These are phyloP conservation scores for Knufia fluminis DNA, from an alignment of 2,329 filamentous ascomycete genomes.

Conservation along the genomic window DNA sequence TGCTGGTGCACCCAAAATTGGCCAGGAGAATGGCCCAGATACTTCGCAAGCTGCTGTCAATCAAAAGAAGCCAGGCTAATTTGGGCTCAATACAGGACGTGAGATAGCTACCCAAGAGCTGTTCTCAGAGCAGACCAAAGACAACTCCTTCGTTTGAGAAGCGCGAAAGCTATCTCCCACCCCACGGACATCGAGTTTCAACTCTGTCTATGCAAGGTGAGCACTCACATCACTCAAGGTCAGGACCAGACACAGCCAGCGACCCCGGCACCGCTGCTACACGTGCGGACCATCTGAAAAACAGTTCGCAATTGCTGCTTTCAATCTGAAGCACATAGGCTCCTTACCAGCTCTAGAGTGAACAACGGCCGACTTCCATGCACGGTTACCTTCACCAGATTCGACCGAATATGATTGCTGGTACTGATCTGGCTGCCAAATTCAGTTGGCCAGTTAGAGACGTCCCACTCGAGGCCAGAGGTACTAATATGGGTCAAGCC, in stretches of 20 bases:
- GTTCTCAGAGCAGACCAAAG: background rate
- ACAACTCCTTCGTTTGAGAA: background rate
- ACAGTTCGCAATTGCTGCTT: background rate
- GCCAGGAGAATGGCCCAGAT: background rate
- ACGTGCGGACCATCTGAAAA: background rate
- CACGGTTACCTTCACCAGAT: conserved; percentile 46
- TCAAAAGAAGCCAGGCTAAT: conserved; percentile 23
- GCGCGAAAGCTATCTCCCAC: background rate
- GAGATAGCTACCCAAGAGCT: background rate
- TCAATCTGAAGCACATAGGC: conserved; percentile 20
- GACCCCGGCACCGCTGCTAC: background rate
- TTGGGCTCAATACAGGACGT: conserved; percentile 10
- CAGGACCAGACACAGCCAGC: background rate
- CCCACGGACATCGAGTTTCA: background rate
- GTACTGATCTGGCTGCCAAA: conserved; percentile 68
- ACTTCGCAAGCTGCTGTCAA: background rate
- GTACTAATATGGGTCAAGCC: conserved; percentile 73
- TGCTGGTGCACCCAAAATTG: background rate
- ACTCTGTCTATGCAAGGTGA: background rate
- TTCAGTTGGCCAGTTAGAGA: conserved; percentile 66
- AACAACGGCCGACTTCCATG: conserved; percentile 56
- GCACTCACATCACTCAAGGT: no score
- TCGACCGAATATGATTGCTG: conserved; percentile 64
- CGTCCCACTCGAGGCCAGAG: conserved; percentile 81
- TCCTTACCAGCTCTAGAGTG: conserved; percentile 55